Percentiles rank a stretch among this genome's conserved stretches.
These are phyloP conservation scores for Phellopilus nigrolimitatus DNA, from an alignment of 1,284 basidiomycete genomes.

Conservation along the genomic window DNA sequence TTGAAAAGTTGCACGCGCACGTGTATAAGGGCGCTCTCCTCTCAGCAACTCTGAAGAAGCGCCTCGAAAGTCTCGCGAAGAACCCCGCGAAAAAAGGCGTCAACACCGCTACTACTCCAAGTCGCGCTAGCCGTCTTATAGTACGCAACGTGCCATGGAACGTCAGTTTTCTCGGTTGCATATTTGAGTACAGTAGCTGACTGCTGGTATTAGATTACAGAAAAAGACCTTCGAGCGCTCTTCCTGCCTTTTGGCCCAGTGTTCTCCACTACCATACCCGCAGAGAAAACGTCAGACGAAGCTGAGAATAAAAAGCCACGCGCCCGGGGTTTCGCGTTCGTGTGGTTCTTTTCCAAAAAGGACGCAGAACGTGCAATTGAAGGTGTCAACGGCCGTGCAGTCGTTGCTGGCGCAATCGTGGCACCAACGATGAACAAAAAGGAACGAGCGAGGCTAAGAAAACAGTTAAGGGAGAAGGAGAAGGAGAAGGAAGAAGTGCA, in stretches of 20 bases:
- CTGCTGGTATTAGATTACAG: slow-evolving; percentile 57
- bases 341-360: slow-evolving; percentile 87
- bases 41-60: slow-evolving; percentile 88
- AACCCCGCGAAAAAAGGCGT: slow-evolving; percentile 31
- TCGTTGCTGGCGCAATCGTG: slow-evolving; percentile 61
- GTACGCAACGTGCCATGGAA: slow-evolving; percentile 86
- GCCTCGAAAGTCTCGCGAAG: slow-evolving; percentile 66
- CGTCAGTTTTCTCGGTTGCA: slow-evolving; percentile 28
- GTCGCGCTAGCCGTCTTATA: slow-evolving; percentile 79
- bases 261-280: slow-evolving; percentile 80
- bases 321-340: slow-evolving; percentile 89
- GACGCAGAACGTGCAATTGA: slow-evolving; percentile 86
- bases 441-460: slow-evolving; percentile 34
- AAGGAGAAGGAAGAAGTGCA: slow-evolving; percentile 33
- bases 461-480: slow-evolving; percentile 44
- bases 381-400: slow-evolving; percentile 75
- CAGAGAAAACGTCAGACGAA: slow-evolving; percentile 26
- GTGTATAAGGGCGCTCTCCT: slow-evolving; percentile 88
- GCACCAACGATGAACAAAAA: slow-evolving; percentile 75
- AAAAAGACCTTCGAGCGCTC: slow-evolving; percentile 81
- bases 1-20: slow-evolving; percentile 86
- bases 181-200: background rate
- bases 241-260: slow-evolving; percentile 91
- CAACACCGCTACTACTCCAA: slow-evolving; percentile 40
- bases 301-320: slow-evolving; percentile 34